A percentile compares a stretch with the other conserved stretches of the same genome.
These are phyloP conservation scores for Boletus eberwhitei DNA, from an alignment of 768 basidiomycete genomes.

Conservation along the genomic window DNA sequence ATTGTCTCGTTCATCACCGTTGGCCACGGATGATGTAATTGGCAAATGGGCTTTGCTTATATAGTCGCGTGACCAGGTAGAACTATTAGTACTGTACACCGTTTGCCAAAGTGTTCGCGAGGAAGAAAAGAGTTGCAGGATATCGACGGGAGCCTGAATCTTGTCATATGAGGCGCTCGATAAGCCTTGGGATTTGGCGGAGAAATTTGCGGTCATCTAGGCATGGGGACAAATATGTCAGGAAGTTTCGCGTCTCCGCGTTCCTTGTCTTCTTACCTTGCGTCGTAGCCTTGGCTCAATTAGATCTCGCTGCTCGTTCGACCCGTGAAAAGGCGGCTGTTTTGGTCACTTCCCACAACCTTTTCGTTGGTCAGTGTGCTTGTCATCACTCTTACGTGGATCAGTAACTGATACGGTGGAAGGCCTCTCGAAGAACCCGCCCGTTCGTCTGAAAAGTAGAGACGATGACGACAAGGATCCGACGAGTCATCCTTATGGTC, in stretches of 20 bases:
- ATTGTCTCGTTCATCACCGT: background rate
- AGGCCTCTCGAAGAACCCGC: constrained; percentile 70
- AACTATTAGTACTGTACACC: too few relatives aligned
- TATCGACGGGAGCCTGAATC: constrained; percentile 22
- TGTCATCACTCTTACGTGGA: background rate
- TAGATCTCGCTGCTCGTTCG: constrained; percentile 47
- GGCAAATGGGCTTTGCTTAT: too few relatives aligned
- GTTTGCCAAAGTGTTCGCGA: constrained; percentile 29
- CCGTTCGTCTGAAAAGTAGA: constrained; percentile 70
- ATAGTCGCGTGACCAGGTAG: too few relatives aligned
- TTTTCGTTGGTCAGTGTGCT: constrained; percentile 64
- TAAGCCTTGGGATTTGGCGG: constrained; percentile 47
- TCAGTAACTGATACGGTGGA: constrained; percentile 45
- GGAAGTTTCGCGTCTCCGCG: background rate
- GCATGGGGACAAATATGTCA: constrained; percentile 72
- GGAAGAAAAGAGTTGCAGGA: constrained; percentile 33
- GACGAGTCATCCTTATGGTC: background rate
- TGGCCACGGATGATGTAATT: too few relatives aligned
- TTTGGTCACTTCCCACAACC: constrained; percentile 80
- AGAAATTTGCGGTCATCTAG: constrained; percentile 58
- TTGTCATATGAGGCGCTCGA: constrained; percentile 33
- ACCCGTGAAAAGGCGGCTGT: constrained; percentile 79
- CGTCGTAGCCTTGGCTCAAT: constrained; percentile 47
- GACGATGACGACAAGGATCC: constrained; percentile 22
- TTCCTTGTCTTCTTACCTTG: constrained; percentile 28